Conservation (phyloP, 1,284 basidiomycete genomes). For the Sporisorium sorghi region DNA sequence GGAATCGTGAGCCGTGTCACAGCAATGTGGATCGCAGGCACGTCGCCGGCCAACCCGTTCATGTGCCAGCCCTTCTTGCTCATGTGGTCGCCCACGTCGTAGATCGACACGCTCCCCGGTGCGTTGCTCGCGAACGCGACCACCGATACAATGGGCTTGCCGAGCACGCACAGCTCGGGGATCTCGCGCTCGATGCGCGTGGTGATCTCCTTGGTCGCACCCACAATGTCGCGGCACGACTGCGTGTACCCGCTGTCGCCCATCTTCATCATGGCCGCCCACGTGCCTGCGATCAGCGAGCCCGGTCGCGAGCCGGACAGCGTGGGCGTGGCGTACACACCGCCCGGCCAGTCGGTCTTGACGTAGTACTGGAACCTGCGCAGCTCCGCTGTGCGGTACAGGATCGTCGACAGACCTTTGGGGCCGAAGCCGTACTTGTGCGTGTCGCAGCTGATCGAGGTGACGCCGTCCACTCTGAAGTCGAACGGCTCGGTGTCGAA, state of each 20-base stretch:
- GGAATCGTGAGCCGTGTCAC: slow-evolving; percentile 85
- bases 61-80: slow-evolving; percentile 81
- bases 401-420: slow-evolving; percentile 64
- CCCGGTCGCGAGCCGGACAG: slow-evolving; percentile 77
- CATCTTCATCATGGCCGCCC: slow-evolving; percentile 94
- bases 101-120: slow-evolving; percentile 73
- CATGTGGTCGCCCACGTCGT: slow-evolving; percentile 92
- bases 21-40: slow-evolving; percentile 90
- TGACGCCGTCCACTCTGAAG: slow-evolving; percentile 67
- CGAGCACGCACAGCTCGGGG: slow-evolving; percentile 82
- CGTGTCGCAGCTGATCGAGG: slow-evolving; percentile 67
- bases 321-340: slow-evolving; percentile 66
- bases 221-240: slow-evolving; percentile 86
- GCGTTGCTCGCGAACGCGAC: slow-evolving; percentile 82
- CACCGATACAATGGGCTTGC: slow-evolving; percentile 88
- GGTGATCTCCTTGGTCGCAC: slow-evolving; percentile 78
- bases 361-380: slow-evolving; percentile 68
- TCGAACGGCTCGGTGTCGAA: slow-evolving; percentile 65
- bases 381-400: slow-evolving; percentile 59
- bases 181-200: slow-evolving; percentile 77
- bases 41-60: slow-evolving; percentile 80
- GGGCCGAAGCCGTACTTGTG: slow-evolving; percentile 70
- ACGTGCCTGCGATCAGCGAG: slow-evolving; percentile 90
- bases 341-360: slow-evolving; percentile 67
- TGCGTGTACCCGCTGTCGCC: slow-evolving; percentile 91